A percentile compares a stretch with the other conserved stretches of the same genome.
These are phyloP conservation scores for Sclerotinia subarctica DNA, from an alignment of 2,329 filamentous ascomycete genomes.

Conservation along the genomic window DNA sequence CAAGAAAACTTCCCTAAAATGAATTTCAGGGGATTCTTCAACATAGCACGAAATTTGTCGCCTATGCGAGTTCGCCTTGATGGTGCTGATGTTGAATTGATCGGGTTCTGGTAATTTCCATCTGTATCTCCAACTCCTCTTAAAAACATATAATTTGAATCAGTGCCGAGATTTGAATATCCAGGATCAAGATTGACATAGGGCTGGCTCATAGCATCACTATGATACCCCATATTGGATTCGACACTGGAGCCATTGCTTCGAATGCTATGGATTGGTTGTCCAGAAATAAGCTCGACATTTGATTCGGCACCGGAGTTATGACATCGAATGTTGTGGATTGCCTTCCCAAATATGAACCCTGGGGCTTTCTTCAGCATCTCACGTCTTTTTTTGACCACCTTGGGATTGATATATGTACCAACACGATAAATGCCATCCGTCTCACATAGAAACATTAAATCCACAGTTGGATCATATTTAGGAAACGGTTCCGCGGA, in stretches of 20 bases:
- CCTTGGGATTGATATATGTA: neutral
- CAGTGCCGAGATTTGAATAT: neutral
- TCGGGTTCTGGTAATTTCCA: too few relatives aligned
- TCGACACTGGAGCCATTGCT: too few relatives aligned
- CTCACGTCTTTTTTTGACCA: neutral
- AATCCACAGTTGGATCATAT: neutral
- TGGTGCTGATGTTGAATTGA: too few relatives aligned
- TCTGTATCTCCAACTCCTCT: rapidly evolving
- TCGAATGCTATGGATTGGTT: neutral
- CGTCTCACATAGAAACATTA: neutral
- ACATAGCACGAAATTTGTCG: too few relatives aligned
- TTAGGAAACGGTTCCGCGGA: neutral
- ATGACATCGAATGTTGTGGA: neutral
- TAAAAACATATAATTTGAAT: neutral
- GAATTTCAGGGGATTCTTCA: neutral
- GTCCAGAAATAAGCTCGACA: too few relatives aligned
- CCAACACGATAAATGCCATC: neutral
- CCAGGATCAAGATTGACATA: neutral
- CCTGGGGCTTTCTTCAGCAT: too few relatives aligned
- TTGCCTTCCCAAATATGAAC: neutral
- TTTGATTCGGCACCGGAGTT: neutral
- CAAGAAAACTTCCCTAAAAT: neutral
- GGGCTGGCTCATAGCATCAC: too few relatives aligned
- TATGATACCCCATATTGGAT: neutral
- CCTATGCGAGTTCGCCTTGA: neutral